Conservation (phyloP, 139 green algal genomes). For the Picochlorum sp. region DNA sequence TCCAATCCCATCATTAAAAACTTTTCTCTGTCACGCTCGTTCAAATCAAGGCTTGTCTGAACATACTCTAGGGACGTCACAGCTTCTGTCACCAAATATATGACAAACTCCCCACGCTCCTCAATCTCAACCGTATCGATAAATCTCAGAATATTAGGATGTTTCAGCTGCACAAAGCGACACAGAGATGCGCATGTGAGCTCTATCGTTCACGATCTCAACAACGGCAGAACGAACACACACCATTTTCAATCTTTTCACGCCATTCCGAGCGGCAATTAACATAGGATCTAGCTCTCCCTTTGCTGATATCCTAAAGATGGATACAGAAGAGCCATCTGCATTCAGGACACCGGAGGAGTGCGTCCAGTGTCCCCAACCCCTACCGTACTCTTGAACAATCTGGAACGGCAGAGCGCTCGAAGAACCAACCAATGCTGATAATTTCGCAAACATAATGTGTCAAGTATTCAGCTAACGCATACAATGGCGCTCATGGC, state of each 20-base stretch:
- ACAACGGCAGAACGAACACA: neutral
- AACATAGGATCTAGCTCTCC: conserved; percentile 50
- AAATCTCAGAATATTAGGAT: conserved; percentile 77
- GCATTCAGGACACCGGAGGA: conserved; percentile 49
- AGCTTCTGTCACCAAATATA: conserved; percentile 82
- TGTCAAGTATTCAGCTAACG: neutral
- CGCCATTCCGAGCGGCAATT: conserved; percentile 61
- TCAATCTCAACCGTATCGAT: conserved; percentile 70
- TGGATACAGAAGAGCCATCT: conserved; percentile 55
- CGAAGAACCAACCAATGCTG: conserved; percentile 52
- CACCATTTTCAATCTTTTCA: conserved; percentile 63
- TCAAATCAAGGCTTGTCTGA: neutral
- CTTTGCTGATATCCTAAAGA: conserved; percentile 58
- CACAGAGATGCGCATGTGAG: too few relatives aligned
- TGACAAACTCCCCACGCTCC: conserved; percentile 47
- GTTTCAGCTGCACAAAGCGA: conserved; percentile 41
- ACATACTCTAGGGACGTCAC: conserved; percentile 50
- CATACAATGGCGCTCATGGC: neutral
- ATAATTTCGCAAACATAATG: conserved; percentile 73
- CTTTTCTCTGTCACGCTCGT: conserved; percentile 44
- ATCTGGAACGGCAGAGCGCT: conserved; percentile 57
- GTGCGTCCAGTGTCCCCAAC: conserved; percentile 70
- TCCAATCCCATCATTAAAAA: conserved; percentile 85
- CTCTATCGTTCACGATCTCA: too few relatives aligned
- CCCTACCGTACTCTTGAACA: conserved; percentile 35